Percentiles rank a stretch among this genome's conserved stretches.
Conservation (phyloP, 176 grass and related monocot genomes). For the Eleusine indica region DNA sequence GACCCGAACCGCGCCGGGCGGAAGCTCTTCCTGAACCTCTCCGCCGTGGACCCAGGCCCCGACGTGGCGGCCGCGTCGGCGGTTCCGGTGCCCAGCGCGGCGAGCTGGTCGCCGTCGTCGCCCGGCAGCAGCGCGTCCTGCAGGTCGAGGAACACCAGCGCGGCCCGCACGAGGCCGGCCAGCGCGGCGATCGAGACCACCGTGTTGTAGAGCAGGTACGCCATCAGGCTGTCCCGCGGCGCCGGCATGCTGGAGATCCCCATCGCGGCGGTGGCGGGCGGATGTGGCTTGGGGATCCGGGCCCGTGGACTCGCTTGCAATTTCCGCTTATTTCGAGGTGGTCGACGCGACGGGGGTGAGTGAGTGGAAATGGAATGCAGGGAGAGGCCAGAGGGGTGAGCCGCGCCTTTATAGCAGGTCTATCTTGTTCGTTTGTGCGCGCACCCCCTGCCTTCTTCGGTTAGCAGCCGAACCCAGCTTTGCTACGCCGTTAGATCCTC, state of each 20-base stretch:
- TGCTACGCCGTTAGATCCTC: background rate
- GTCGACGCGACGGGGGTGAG: background rate
- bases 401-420: slow-evolving; percentile 40
- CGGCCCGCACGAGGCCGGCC: slow-evolving; percentile 54
- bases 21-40: slow-evolving; percentile 49
- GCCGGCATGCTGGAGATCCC: slow-evolving; percentile 79
- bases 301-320: slow-evolving; percentile 27
- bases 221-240: slow-evolving; percentile 74
- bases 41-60: slow-evolving; percentile 34
- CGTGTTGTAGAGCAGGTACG: slow-evolving; percentile 69
- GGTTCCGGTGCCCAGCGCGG: background rate
- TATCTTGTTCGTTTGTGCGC: slow-evolving; percentile 21
- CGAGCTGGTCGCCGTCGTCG: slow-evolving; percentile 30
- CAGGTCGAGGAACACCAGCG: slow-evolving; percentile 56
- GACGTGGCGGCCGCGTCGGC: background rate
- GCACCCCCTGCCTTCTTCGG: background rate
- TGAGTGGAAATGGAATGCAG: background rate
- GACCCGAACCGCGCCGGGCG: slow-evolving; percentile 48
- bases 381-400: background rate
- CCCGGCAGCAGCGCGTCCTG: slow-evolving; percentile 25
- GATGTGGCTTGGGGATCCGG: background rate
- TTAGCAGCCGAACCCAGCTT: background rate
- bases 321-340: slow-evolving; percentile 23
- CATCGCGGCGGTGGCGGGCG: slow-evolving; percentile 41
- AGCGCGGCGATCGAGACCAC: slow-evolving; percentile 63